Conservation (phyloP, 2,329 filamentous ascomycete species). For the Venturia nashicola region DNA sequence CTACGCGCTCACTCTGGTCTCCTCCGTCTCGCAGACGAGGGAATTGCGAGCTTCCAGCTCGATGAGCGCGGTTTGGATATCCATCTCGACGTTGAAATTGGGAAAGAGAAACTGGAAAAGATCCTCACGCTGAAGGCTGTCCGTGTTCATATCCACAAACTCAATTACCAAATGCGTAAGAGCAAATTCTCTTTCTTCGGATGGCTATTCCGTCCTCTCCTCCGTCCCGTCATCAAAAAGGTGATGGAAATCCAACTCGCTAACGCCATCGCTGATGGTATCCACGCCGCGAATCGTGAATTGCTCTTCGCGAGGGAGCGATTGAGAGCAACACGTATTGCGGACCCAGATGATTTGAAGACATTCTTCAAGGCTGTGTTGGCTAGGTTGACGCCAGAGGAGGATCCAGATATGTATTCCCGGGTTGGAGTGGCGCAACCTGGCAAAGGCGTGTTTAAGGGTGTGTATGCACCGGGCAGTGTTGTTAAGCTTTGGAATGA, state of each 20-base stretch:
- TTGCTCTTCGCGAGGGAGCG: constrained; percentile 77
- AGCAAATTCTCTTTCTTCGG: constrained; percentile 66
- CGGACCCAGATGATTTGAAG: constrained; percentile 63
- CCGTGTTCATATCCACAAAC: constrained; percentile 71
- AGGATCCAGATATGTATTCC: constrained; percentile 66
- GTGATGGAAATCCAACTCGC: constrained; percentile 70
- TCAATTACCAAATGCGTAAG: constrained; percentile 64
- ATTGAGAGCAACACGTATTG: constrained; percentile 72
- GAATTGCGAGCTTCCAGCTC: constrained; percentile 73
- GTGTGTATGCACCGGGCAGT: constrained; percentile 79
- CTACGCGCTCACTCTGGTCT: constrained; percentile 66
- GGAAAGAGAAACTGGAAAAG: constrained; percentile 64
- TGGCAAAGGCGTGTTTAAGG: constrained; percentile 58
- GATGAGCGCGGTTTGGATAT: constrained; percentile 83
- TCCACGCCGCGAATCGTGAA: constrained; percentile 71
- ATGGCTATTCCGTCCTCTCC: constrained; percentile 73
- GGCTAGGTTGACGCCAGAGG: constrained; percentile 58
- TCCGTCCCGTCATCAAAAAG: constrained; percentile 69
- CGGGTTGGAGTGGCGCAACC: constrained; percentile 56
- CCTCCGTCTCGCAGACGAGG: constrained; percentile 65
- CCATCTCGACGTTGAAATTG: constrained; percentile 72
- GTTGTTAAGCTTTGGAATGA: constrained; percentile 83
- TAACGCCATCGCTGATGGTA: constrained; percentile 52
- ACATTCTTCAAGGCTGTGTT: constrained; percentile 75
- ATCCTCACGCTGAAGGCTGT: constrained; percentile 68